phyloP scores from a whole-genome alignment of 78 protist genomes.

The Speleostelium caveatum region DNA sequence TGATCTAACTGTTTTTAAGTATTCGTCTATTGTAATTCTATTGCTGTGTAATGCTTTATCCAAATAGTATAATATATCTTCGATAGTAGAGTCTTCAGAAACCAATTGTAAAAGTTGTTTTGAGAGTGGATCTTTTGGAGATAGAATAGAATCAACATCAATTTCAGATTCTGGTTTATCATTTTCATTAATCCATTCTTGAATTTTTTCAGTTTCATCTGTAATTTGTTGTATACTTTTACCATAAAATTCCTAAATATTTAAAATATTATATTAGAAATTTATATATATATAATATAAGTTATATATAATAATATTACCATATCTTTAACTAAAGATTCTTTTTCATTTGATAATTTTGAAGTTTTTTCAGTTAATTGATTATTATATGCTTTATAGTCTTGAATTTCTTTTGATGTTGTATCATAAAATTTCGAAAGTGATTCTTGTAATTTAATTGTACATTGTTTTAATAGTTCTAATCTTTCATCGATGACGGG shows the following conservation, averaged over 20 bases:
- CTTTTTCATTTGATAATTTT: neutral
- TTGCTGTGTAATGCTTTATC: constrained; percentile 64
- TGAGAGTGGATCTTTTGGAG: constrained; percentile 41
- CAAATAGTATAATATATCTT: constrained; percentile 55
- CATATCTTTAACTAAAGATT: neutral
- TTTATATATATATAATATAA: too few species aligned
- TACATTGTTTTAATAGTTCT: constrained; percentile 26
- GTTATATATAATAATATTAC: too few species aligned
- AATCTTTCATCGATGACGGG: constrained; percentile 4
- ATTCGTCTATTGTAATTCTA: constrained; percentile 57
- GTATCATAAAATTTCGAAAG: constrained; percentile 58
- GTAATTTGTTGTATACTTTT: constrained; percentile 8
- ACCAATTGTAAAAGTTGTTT: constrained; percentile 42
- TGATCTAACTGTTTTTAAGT: constrained; percentile 56
- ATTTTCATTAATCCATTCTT: constrained; percentile 30
- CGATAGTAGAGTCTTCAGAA: constrained; percentile 62
- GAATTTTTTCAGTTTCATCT: constrained; percentile 20
- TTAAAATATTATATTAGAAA: too few species aligned
- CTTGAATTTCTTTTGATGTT: constrained; percentile 9
- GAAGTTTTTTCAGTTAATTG: neutral
- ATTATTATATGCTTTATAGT: constrained; percentile 2
- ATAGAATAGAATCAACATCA: constrained; percentile 27
- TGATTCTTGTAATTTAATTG: constrained; percentile 42
- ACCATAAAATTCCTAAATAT: neutral
- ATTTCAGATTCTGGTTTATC: constrained; percentile 13